phyloP scores from a whole-genome alignment of 2,329 filamentous ascomycete species.

The Colletotrichum sansevieriae region DNA sequence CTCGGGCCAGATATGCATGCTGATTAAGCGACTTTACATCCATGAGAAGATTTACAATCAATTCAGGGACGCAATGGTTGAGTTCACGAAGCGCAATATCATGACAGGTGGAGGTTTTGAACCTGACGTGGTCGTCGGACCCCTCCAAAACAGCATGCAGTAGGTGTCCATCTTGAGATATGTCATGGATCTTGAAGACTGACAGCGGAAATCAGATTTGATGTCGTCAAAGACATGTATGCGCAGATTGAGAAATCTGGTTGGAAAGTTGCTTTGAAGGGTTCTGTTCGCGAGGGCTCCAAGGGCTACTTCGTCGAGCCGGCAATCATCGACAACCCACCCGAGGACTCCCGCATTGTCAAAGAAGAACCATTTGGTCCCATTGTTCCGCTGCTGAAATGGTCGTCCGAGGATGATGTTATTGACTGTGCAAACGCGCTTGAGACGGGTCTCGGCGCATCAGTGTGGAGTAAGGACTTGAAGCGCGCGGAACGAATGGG shows the following conservation, averaged over 20 bases:
- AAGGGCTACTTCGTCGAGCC: conserved; percentile 69
- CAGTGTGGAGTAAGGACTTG: conserved; percentile 68
- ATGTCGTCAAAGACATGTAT: conserved; percentile 65
- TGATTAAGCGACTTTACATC: conserved; percentile 69
- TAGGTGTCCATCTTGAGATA: conserved; percentile 47
- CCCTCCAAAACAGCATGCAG: conserved; percentile 72
- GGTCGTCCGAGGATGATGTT: conserved; percentile 71
- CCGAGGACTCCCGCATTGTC: conserved; percentile 67
- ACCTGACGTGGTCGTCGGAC: conserved; percentile 60
- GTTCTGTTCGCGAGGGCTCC: conserved; percentile 2
- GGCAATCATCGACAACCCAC: conserved; percentile 70
- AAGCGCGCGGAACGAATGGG: conserved; percentile 65
- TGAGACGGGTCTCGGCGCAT: conserved; percentile 67
- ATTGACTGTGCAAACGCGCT: conserved; percentile 66
- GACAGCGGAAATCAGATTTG: conserved; percentile 44
- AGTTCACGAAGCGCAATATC: conserved; percentile 57
- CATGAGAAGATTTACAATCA: conserved; percentile 70
- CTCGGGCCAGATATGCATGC: conserved; percentile 57
- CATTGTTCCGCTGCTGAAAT: conserved; percentile 72
- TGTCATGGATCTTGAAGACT: background rate
- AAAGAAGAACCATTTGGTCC: conserved; percentile 67
- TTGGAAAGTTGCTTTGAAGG: conserved; percentile 27
- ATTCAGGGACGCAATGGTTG: conserved; percentile 62
- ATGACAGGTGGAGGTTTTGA: conserved; percentile 60
- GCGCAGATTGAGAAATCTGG: conserved; percentile 57